Base-by-base conservation (phyloP, 116 monocot genomes). In the Dioscorea cayenensis region DNA sequence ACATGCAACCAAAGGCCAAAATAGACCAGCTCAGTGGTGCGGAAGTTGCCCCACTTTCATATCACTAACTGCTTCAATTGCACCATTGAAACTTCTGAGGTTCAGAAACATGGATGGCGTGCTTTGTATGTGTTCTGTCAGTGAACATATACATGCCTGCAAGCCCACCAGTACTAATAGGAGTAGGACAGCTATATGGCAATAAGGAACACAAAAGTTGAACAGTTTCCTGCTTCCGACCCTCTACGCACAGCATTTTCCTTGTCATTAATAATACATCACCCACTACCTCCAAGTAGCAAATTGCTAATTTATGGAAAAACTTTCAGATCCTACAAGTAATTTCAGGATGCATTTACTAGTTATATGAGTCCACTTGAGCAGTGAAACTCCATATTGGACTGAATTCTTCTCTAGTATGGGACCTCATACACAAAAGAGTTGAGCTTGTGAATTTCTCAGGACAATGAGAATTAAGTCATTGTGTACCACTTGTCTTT, bases 1-100 rank as follows among this genome's bases (percentile, higher is more conserved):
- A 55, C 55, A 55, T 18, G 55, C 19, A 55, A 55, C 16, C 55
- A n/a, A 55, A 55, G 55, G 55, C 55, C 55, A 55, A 55, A n/a
- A 55, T 55, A 18, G 55, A n/a, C 55, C 55, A 55, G 19, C 55
- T 55, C 55, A 55, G n/a, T 55, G 55, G 55, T 55, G 55, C 55
- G 4, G 55, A 55, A 55, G 55, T n/a, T 55, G 55, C 55, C 55
- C 55, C 55, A 55, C 55, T 55, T 55, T 55, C 55, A 55, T 18
- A 55, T 55, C 19, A 55, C 16, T n/a, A n/a, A 55, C 55, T 55
- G 55, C 55, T 55, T 55, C 19, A 55, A 55, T 18, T 55, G 55
- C 55, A n/a, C 55, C 55, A 18, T 18, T 55, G 55, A n/a, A 55
- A 55, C n/a, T 55, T 16, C 55, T 16, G 19, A 55, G 16, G 55